Conservation (phyloP, 768 basidiomycete genomes). For the Auricularia heimuer region DNA sequence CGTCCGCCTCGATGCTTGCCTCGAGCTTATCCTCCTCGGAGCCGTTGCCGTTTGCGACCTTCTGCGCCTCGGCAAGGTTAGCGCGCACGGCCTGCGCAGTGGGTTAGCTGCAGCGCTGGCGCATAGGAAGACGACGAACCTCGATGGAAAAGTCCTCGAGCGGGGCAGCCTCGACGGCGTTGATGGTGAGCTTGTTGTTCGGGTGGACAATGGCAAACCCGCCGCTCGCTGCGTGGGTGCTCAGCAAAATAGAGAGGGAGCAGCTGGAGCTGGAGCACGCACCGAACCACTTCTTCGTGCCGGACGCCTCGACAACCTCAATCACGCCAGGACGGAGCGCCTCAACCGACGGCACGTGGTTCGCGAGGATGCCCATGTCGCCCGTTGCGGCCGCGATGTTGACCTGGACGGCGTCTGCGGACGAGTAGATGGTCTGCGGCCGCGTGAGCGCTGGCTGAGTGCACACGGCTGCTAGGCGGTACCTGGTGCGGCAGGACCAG, state of each 20-base stretch:
- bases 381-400: constrained; percentile 90
- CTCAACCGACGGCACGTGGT: constrained; percentile 97
- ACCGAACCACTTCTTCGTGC: constrained; percentile 97
- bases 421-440: constrained; percentile 76
- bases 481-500: constrained; percentile 91
- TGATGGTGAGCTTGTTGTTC: constrained; percentile 93
- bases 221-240: constrained; percentile 58
- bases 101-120: not conserved
- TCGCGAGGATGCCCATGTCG: constrained; percentile 98
- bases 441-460: constrained; percentile 4
- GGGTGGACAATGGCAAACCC: constrained; percentile 98
- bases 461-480: not conserved
- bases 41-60: constrained; percentile 70
- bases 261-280: constrained; percentile 23
- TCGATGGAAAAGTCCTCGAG: constrained; percentile 85
- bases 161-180: constrained; percentile 92
- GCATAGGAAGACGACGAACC: constrained; percentile 36
- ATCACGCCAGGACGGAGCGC: constrained; percentile 88
- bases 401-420: constrained; percentile 88
- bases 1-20: constrained; percentile 89
- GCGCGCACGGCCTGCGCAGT: constrained; percentile 68
- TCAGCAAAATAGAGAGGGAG: not conserved
- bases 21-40: constrained; percentile 90
- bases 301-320: constrained; percentile 80
- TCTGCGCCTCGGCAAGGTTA: constrained; percentile 81